phyloP scores from a whole-genome alignment of 2,329 filamentous ascomycete species.

The Colletotrichum tanaceti region DNA sequence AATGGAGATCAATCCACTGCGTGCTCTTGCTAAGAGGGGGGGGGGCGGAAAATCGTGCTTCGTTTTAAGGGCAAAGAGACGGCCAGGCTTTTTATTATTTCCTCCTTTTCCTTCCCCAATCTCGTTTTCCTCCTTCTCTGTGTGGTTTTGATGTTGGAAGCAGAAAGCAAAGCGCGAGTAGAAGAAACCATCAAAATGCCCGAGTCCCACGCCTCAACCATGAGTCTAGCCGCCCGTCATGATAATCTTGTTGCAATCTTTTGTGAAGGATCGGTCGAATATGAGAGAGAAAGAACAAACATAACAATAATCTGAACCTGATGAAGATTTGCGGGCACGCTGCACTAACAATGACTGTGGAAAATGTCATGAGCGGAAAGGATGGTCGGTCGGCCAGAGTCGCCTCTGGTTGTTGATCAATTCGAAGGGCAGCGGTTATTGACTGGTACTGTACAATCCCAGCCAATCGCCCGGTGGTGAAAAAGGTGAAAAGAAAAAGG shows the following conservation, averaged over 20 bases:
- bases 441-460: slow-evolving; percentile 40
- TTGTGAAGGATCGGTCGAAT: slow-evolving; percentile 4
- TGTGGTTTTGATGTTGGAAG: neutral
- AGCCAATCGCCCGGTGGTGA: slow-evolving; percentile 32
- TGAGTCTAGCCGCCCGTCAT: slow-evolving; percentile 35
- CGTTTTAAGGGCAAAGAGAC: slow-evolving; percentile 27
- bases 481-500: neutral
- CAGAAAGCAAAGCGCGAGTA: neutral
- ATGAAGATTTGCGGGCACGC: too few relatives aligned
- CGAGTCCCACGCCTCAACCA: slow-evolving; percentile 8
- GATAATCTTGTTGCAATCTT: slow-evolving; percentile 38
- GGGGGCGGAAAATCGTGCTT: slow-evolving; percentile 8
- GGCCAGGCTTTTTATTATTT: neutral
- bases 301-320: neutral
- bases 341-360: neutral
- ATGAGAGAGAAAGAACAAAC: neutral
- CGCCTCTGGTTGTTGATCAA: slow-evolving; percentile 30
- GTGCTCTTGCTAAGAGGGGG: too few relatives aligned
- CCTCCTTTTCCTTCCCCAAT: neutral
- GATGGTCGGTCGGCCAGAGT: slow-evolving; percentile 35
- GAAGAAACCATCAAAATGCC: neutral
- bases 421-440: slow-evolving; percentile 16
- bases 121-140: neutral
- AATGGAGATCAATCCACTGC: neutral
- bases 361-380: slow-evolving; percentile 14